phyloP scores from a whole-genome alignment of 805 yeast genomes.

The Naumovozyma dairenensis region DNA sequence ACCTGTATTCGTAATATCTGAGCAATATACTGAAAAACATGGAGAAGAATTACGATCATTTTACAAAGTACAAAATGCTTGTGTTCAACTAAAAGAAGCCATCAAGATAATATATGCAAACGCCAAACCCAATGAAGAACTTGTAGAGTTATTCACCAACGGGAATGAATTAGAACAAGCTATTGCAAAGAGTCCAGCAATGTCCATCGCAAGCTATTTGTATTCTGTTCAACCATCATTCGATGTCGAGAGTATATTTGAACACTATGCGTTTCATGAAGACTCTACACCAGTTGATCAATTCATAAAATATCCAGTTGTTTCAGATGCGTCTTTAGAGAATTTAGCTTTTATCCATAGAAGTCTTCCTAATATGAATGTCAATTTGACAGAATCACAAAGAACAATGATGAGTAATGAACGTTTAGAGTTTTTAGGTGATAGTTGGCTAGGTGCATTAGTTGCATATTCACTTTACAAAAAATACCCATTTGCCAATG shows the following conservation, averaged over 20 bases:
- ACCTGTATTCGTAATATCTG: neutral
- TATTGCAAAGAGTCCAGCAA: conserved; percentile 7
- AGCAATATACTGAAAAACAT: neutral
- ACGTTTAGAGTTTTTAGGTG: conserved; percentile 76
- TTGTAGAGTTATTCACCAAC: conserved; percentile 1
- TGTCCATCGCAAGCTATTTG: conserved; percentile 7
- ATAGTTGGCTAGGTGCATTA: conserved; percentile 57
- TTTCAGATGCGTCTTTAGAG: conserved; percentile 6
- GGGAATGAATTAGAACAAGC: conserved; percentile 4
- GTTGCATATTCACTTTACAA: conserved; percentile 54
- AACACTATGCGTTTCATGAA: conserved; percentile 6
- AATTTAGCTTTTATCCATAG: conserved; percentile 10
- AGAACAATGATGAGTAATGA: conserved; percentile 38
- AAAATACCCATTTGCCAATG: conserved; percentile 52
- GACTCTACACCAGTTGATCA: conserved; percentile 3
- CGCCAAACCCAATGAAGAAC: conserved; percentile 2
- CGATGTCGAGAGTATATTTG: conserved; percentile 3
- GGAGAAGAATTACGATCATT: conserved; percentile 4
- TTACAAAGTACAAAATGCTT: conserved; percentile 6
- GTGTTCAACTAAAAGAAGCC: conserved; percentile 6
- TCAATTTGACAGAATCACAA: conserved; percentile 2
- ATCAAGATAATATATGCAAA: conserved; percentile 4
- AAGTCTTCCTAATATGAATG: conserved; percentile 6
- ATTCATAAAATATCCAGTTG: conserved; percentile 8
- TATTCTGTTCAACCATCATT: conserved; percentile 1